phyloP scores from a whole-genome alignment of 1,284 basidiomycete genomes.

The Boletus sp. region DNA sequence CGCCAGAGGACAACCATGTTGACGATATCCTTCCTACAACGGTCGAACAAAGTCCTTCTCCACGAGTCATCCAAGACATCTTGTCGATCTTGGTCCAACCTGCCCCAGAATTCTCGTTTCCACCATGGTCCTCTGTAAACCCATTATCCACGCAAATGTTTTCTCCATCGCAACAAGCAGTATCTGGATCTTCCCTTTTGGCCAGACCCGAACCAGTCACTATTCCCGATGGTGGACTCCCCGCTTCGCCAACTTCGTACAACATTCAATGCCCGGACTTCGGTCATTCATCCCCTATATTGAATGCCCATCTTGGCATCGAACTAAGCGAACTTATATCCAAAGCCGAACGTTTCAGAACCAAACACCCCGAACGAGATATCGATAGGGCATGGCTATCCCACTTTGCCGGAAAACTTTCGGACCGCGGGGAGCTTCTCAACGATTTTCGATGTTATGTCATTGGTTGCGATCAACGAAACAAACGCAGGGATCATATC shows the following conservation, averaged over 20 bases:
- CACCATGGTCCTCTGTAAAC: conserved; percentile 12
- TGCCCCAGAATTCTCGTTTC: conserved; percentile 11
- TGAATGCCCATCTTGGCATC: conserved; percentile 64
- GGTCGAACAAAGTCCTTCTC: conserved; percentile 28
- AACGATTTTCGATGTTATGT: conserved; percentile 70
- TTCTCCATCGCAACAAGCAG: conserved; percentile 11
- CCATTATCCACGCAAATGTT: conserved; percentile 2
- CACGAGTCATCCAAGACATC: conserved; percentile 39
- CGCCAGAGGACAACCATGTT: neutral
- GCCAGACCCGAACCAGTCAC: conserved; percentile 6
- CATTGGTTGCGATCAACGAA: conserved; percentile 60
- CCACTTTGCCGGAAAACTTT: conserved; percentile 65
- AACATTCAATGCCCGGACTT: conserved; percentile 4
- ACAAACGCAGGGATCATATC: conserved; percentile 73
- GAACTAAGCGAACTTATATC: conserved; percentile 53
- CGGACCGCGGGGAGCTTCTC: conserved; percentile 55
- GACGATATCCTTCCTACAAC: conserved; percentile 9
- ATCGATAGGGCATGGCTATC: conserved; percentile 66
- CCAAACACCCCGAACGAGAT: conserved; percentile 53
- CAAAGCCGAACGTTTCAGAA: conserved; percentile 56
- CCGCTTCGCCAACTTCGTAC: conserved; percentile 1
- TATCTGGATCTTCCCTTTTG: neutral
- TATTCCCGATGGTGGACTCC: neutral
- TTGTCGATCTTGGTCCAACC: conserved; percentile 37
- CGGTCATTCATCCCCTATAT: conserved; percentile 49